Evolutionary conservation across 2,329 filamentous ascomycete genomes (phyloP), one percentile per base, ranked within the genome.

Genomic region (Aspergillus cejpii): DNA sequence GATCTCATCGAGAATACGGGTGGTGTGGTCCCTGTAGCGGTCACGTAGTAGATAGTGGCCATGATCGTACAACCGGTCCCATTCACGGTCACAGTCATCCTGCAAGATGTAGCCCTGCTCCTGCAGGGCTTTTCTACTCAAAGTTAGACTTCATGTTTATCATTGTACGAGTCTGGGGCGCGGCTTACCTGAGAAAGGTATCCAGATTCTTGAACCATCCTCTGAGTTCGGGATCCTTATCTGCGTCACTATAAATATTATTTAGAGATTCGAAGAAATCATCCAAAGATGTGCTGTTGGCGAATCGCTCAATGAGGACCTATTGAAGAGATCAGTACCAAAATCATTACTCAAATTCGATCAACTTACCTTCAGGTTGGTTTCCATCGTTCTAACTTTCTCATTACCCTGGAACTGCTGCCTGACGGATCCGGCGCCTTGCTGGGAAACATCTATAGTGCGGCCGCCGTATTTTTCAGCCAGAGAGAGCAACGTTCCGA

Each of bases 101-200:
- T 91, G 81, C 58, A 97, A 79, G 55, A 97, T 84, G 65, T 85
- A 98, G 17, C 92, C 92, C 69, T 95, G 84, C 72, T 97, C 81
- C 60, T 92, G 79, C 12, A 98, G 76, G 58, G 84, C 88, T 63
- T 81, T 85, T 59, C 89, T 67, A 50, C 6, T 12, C 6, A 12
- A 8, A 6, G 24, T 10, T 21, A 37, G 7, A 24, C 41, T 27
- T 15, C 1, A 23, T 10, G n/a, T 7, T 41, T 1, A 2, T 12
- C 1, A 6, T 20, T 12, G 3, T 4, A 8, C 27, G n/a, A 0
- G 10, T 24, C 4, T 24, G 23, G 10, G 5, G 26, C 17, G n/a
- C 12, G 5, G 42, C 58, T 38, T 55, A 67, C 64, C 64, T 85
- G 55, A 96, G 78, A 65, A 87, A 97, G 0, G 62, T 66, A 65